Base-by-base conservation (phyloP, 352 stramenopile species). In the Pilasporangium apinafurcum region DNA sequence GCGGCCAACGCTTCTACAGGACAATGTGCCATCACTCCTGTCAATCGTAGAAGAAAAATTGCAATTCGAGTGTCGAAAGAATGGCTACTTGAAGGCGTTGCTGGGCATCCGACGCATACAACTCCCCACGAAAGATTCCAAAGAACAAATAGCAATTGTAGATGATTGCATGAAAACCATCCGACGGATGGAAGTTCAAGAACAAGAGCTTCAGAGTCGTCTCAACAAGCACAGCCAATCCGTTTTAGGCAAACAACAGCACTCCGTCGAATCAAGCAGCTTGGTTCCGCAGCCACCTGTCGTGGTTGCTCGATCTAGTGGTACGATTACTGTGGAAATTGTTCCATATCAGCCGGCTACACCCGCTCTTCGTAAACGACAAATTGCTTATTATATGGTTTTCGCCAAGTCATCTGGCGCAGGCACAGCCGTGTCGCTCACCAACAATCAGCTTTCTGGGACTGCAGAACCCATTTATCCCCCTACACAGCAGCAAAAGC, bases 341-440 rank as follows among this genome's bases (percentile, higher is more conserved):
- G 8, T 74, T 21, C 50, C 50, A 24, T 82, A 70, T 34, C 48
- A 56, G 13, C 46, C 71, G 14, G 64, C 57, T 0, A 18, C 48
- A 0, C 30, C 58, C 14, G 51, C 44, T 5, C 44, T 61, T 6
- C 51, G 55, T 12, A 65, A 67, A 26, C 59, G 52, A 14, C 31
- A 44, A 1, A 59, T 90, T 9, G 45, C 55, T 8, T 88, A 84
- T 33, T 89, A 92, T 37, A 88, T 88, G 68, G 54, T 90, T 10
- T 93, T 85, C 36, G 79, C 68, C 1, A 92, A 95, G 37, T 47
- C 67, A 0, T 64, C 62, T 1, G 80, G 82, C 0, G 77, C 67
- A 9, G 81, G 83, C 0, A 95, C 80, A 5, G 68, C 71, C 36
- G 78, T 94, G 5, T 91, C 81, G 0, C 48, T 91, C 18, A 93